Evolutionary conservation across 345 rosid genomes (phyloP), one percentile per base, ranked within the genome.

Genomic region (Eucalyptus pauciflora): DNA sequence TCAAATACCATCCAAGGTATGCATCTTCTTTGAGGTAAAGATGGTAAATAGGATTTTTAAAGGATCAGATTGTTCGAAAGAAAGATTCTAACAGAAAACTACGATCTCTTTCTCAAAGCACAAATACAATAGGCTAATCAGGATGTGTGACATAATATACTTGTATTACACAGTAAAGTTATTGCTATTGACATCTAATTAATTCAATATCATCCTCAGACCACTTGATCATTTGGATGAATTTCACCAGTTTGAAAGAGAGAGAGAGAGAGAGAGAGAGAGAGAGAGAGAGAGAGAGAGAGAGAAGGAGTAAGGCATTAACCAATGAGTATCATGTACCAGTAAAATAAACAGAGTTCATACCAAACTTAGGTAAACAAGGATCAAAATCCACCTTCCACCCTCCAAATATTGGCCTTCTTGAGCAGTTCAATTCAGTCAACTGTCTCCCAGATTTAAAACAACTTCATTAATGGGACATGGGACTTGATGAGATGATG

Each of bases 321-420:
- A 27, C 7, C 2, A 31, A 27, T 7, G 7, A 25, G 16, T 27
- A 27, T 5, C 31, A 12, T 1, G 3, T 12, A 60, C 4, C 4
- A 5, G 60, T 58, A 5, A 5, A 58, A 58, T 25, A 58, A 13
- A 60, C 4, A 27, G 13, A 25, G 1, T 60, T 60, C 31, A 0
- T 60, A 27, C 31, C 7, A 6, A 60, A 10, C 64, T 5, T 60
- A 58, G 67, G 8, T 60, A 60, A 2, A 27, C 8, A 4, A 60
- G 31, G 15, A 60, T 12, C 6, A 60, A 60, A 60, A 27, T 27
- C 31, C 16, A 60, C 71, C 71, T n/a, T 64, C 5, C 5, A n/a
- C 37, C 37, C 37, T n/a, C 37, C 37, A 13, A 64, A 12, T 14
- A 60, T 60, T 3, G 1, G 13, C 67, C 67, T 3, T 60, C 31